A percentile compares a stretch with the other conserved stretches of the same genome.
These are phyloP conservation scores for Wilhelminamyces savonicus DNA, from an alignment of 805 yeast genomes.

Conservation along the genomic window DNA sequence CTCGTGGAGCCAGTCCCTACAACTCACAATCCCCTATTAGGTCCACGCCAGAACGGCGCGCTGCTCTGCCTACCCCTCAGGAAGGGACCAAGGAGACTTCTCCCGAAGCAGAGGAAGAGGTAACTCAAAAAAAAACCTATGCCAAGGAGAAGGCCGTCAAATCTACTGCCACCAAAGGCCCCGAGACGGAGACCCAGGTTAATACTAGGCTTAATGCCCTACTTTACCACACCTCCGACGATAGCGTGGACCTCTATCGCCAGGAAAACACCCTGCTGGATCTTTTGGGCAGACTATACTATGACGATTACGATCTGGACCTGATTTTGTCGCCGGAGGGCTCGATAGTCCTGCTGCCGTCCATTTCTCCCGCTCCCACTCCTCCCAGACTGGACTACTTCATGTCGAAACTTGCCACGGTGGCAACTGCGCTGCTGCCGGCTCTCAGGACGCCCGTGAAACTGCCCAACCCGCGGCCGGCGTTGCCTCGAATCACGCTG, in stretches of 20 bases:
- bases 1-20: too few relatives aligned
- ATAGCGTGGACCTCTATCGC: slow-evolving; percentile 30
- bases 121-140: too few relatives aligned
- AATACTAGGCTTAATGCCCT: slow-evolving; percentile 35
- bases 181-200: slow-evolving; percentile 24
- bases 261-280: slow-evolving; percentile 33
- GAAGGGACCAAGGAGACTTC: too few relatives aligned
- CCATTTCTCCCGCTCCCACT: slow-evolving; percentile 2
- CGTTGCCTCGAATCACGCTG: slow-evolving; percentile 4
- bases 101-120: too few relatives aligned
- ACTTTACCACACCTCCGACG: slow-evolving; percentile 32
- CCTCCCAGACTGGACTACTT: slow-evolving; percentile 7
- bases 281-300: slow-evolving; percentile 35
- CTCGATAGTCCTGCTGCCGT: slow-evolving; percentile 11
- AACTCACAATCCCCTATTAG: too few relatives aligned
- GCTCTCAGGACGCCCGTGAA: background rate
- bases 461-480: slow-evolving; percentile 2
- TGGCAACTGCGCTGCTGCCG: too few relatives aligned
- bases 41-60: too few relatives aligned
- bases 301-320: slow-evolving; percentile 37
- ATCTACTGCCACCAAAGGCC: too few relatives aligned
- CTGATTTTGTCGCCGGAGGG: slow-evolving; percentile 12
- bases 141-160: too few relatives aligned
- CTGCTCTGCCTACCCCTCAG: too few relatives aligned
- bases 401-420: slow-evolving; percentile 2